These are phyloP conservation scores for Plantago ovata DNA, from an alignment of 257 asterid genomes.

Conservation along the genomic window DNA sequence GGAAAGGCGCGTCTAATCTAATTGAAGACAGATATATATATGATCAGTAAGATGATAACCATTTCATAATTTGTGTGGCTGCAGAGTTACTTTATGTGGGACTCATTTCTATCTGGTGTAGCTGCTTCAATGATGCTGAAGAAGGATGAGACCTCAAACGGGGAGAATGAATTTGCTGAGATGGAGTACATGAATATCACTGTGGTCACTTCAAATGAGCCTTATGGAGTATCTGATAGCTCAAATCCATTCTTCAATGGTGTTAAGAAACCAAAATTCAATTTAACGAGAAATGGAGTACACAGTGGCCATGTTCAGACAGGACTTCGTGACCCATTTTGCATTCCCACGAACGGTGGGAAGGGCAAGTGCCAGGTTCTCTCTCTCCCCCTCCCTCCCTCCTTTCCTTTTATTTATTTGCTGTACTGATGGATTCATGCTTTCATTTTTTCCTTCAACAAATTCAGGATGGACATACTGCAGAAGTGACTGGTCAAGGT, in stretches of 20 bases:
- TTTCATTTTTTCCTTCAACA: not conserved
- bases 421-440: not conserved
- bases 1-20: not conserved
- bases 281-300: constrained; percentile 45
- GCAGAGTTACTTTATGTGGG: constrained; percentile 97
- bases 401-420: not conserved
- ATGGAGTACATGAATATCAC: constrained; percentile 81
- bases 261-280: constrained; percentile 43
- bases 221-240: constrained; percentile 56
- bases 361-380: constrained; percentile 78
- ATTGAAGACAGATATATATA: not conserved
- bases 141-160: constrained; percentile 26
- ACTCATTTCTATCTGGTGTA: constrained; percentile 65
- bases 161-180: constrained; percentile 77
- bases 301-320: constrained; percentile 87
- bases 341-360: constrained; percentile 52
- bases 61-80: constrained; percentile 14
- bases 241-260: constrained; percentile 76
- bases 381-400: constrained; percentile 1
- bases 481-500: constrained; percentile 40
- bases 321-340: constrained; percentile 68
- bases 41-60: not conserved
- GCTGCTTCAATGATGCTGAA: constrained; percentile 79
- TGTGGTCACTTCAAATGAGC: constrained; percentile 69
- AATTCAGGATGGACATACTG: constrained; percentile 73